Conservation (phyloP, 2,329 filamentous ascomycete genomes). For the Hansfordia pulvinata region DNA sequence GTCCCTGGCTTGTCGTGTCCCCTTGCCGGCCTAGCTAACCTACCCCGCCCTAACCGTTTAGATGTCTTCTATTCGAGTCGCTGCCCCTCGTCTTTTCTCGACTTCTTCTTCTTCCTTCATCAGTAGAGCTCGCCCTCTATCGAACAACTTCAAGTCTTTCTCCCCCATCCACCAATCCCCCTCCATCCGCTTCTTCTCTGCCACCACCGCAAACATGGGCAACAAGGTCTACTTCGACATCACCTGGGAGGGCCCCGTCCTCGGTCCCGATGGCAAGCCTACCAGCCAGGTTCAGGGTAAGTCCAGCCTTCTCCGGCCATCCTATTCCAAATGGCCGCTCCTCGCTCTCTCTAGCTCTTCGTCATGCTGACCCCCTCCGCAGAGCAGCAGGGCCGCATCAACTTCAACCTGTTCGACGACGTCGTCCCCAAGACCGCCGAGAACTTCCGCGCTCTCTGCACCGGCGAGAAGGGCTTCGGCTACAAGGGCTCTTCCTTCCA, state of each 20-base stretch:
- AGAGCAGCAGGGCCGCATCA: slow-evolving; percentile 70
- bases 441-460: slow-evolving; percentile 82
- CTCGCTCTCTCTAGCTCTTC: slow-evolving; percentile 4
- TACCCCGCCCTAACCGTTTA: no score
- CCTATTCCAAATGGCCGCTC: slow-evolving; percentile 4
- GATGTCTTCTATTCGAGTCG: no score
- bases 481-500: slow-evolving; percentile 80
- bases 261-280: slow-evolving; percentile 44
- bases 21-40: no score
- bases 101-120: slow-evolving; percentile 23
- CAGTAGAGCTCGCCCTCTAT: no score
- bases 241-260: slow-evolving; percentile 58
- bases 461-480: slow-evolving; percentile 65
- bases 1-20: no score
- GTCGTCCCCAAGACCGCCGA: slow-evolving; percentile 75
- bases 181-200: slow-evolving; percentile 31
- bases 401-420: slow-evolving; percentile 78
- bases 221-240: slow-evolving; percentile 49
- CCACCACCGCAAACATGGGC: slow-evolving; percentile 61
- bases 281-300: slow-evolving; percentile 47
- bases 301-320: slow-evolving; percentile 15
- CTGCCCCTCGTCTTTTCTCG: background rate
- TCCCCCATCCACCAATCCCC: no score
- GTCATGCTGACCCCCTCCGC: slow-evolving; percentile 12
- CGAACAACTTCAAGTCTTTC: no score